Base-by-base conservation (phyloP, 768 basidiomycete genomes). In the Boletus huronensis region DNA sequence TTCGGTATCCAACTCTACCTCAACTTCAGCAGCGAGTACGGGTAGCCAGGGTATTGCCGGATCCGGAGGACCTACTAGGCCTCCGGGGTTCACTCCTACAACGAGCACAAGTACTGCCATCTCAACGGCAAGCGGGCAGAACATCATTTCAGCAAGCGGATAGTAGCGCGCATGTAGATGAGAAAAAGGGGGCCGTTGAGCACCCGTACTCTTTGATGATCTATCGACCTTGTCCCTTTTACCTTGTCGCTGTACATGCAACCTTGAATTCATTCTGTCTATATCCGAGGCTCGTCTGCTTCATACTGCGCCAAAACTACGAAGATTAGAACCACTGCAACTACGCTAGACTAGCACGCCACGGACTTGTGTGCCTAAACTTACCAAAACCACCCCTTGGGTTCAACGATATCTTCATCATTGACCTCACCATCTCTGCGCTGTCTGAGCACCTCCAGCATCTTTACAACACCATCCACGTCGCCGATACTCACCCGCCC, bases 401-500 rank as follows among this genome's bases (percentile, higher is more conserved):
- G 79, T 58, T 75, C 70, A 29, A 78, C 55, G 5, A 75, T 68
- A 13, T 75, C 72, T 31, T 62, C 63, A 8, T 54, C 55, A 7
- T 80, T 78, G 3, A 74, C 77, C 61, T 88, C 85, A 0, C 87
- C 87, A 58, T 90, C 89, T 51, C 88, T 73, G 53, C 74, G 79
- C 71, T 81, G 81, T 62, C 88, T 73, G 52, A 91, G 57, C 26
- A 70, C 74, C 58, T 91, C 89, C 64, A 91, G 62, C 16, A 91
- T 85, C 2, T 65, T 64, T 50, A 78, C 80, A n/a, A 89, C 89
- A 19, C 84, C 83, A 6, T 88, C 85, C 17, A 84, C 73, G 55
- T 86, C 82, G 0, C 89, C 89, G 0, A 90, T 70, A 19, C 78
- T 78, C 10, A 82, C 87, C 39, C 76, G 76, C 1, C 89, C 89